Conservation (phyloP, 441 rosid species). For the Lepidium campestre region DNA sequence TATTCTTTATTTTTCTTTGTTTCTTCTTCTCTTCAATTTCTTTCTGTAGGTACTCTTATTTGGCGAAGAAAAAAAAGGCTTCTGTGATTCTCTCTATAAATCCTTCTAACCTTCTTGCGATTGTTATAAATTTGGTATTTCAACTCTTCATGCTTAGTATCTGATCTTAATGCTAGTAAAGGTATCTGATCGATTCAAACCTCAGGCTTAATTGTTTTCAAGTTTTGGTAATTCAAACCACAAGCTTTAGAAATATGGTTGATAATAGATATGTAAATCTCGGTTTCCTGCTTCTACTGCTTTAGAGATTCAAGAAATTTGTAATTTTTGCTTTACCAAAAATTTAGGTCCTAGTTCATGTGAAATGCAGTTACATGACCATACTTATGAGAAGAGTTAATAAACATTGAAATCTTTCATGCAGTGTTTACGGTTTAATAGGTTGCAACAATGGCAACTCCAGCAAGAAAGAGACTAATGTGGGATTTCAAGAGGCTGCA, state of each 20-base stretch:
- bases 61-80: background rate
- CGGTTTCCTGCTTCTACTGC: background rate
- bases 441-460: constrained; percentile 44
- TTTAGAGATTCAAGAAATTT: background rate
- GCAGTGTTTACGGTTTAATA: background rate
- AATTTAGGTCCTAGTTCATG: background rate
- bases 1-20: background rate
- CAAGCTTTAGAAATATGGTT: background rate
- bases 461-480: constrained; percentile 69
- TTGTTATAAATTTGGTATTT: background rate
- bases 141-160: background rate
- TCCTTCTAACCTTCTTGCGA: background rate
- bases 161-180: background rate
- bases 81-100: background rate
- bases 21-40: background rate
- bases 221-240: background rate
- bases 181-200: background rate
- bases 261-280: background rate
- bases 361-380: background rate
- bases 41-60: background rate
- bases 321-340: background rate
- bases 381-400: background rate
- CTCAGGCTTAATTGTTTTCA: background rate
- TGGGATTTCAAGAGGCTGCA: constrained; percentile 73
- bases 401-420: background rate